Percentiles rank a stretch among this genome's conserved stretches.
Conservation (phyloP, 164 flowering plant species). For the Brasenia schreberi region DNA sequence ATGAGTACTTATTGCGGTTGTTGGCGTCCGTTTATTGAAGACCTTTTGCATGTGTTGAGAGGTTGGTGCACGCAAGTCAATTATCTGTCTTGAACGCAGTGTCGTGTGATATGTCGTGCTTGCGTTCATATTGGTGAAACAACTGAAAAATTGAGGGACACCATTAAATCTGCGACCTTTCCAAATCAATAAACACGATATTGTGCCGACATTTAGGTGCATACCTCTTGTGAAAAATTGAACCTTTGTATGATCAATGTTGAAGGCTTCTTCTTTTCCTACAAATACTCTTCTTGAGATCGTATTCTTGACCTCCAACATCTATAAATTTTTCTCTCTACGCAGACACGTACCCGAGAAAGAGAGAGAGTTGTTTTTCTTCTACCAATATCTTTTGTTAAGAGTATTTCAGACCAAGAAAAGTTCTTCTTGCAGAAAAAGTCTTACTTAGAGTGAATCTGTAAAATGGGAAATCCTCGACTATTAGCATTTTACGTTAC, state of each 20-base stretch:
- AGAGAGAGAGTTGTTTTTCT: too few relatives aligned
- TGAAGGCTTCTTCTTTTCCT: neutral
- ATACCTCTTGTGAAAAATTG: neutral
- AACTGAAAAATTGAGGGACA: too few relatives aligned
- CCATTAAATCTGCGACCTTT: neutral
- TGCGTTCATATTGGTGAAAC: too few relatives aligned
- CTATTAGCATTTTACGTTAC: constrained; percentile 50
- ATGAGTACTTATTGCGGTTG: too few relatives aligned
- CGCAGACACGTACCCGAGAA: neutral
- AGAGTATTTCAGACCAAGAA: neutral
- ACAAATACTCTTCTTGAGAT: neutral
- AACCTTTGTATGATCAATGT: neutral
- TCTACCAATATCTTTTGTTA: too few relatives aligned
- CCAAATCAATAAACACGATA: neutral
- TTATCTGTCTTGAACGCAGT: too few relatives aligned
- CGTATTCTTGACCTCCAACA: neutral
- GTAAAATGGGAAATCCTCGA: constrained; percentile 33
- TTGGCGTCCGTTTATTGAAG: too few relatives aligned
- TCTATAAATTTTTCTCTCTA: neutral
- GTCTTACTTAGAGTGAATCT: neutral
- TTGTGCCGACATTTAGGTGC: neutral
- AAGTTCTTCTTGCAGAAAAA: neutral
- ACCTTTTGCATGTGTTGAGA: too few relatives aligned
- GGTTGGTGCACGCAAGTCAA: too few relatives aligned
- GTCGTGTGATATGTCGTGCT: too few relatives aligned